Base-by-base conservation (phyloP, 805 yeast genomes). In the Soucietia sequanensis region DNA sequence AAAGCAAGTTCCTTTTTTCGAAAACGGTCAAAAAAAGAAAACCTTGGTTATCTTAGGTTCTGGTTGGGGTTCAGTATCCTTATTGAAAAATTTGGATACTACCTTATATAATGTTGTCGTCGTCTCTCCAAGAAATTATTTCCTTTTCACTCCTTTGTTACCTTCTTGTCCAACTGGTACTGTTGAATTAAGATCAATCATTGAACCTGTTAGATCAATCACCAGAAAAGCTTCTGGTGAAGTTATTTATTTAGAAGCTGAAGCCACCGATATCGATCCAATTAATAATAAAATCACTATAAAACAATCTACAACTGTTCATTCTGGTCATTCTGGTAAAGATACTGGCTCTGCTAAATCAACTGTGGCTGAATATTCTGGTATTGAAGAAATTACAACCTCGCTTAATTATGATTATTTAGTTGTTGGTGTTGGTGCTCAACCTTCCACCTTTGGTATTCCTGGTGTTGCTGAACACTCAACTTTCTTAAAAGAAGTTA, bases 131-230 rank as follows among this genome's bases (percentile, higher is more conserved):
- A 80, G 97, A 70, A 91, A 90, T 72, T 91, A 87, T 72, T 89
- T 90, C 68, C 72, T 90, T 52, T 90, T 91, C 75, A 90, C 98
- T 38, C 97, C 98, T n/a, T 70, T 90, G 58, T 73, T 90, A 51
- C 97, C 98, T 30, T 85, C 95, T 17, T 85, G 91, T 48, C 95
- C 97, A 38, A 90, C 95, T 24, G 97, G 97, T 45, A 85, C 96
- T 33, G 80, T 88, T 40, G 96, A 87, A 54, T 63, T 78, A 46
- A 86, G 93, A 62, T 90, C 97, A 16, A 90, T 90, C 56, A 84
- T 88, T 65, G 97, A 90, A 62, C 96, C 97, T 21, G 88, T 91
- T 36, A 79, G 96, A 64, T 72, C 85, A 34, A 83, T 90, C 52
- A 83, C 93, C 39, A 81, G 95, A 68, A 74, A 82, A 63, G 68